phyloP scores from a whole-genome alignment of 163 green algal species.

The Scenedesmus sp. region DNA sequence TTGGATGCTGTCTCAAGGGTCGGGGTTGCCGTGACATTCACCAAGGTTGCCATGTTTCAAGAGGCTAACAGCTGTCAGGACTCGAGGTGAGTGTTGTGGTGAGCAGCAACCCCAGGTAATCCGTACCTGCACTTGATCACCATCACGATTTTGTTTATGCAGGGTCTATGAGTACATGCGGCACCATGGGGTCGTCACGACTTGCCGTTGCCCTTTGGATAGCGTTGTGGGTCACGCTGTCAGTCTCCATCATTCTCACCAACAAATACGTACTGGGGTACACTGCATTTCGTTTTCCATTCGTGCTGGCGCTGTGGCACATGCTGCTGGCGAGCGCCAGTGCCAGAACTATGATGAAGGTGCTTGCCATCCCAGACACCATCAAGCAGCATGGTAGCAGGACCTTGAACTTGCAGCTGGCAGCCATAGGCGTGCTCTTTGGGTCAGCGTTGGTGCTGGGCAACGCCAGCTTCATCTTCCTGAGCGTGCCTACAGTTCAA shows the following conservation, averaged over 20 bases:
- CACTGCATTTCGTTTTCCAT: neutral
- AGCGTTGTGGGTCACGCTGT: neutral
- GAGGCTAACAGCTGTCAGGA: neutral
- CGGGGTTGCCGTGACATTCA: neutral
- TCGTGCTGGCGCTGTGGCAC: neutral
- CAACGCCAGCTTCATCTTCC: constrained; percentile 10
- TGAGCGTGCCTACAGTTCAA: constrained; percentile 26
- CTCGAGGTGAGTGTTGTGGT: neutral
- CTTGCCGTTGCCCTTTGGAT: neutral
- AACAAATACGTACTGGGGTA: constrained; percentile 39
- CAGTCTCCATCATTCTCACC: constrained; percentile 17
- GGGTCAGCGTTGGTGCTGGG: neutral
- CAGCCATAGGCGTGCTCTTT: neutral
- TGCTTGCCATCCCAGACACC: neutral
- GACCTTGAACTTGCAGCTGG: neutral
- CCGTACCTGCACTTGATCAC: neutral
- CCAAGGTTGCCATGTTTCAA: neutral
- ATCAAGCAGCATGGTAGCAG: neutral
- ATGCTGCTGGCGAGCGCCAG: neutral
- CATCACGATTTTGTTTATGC: neutral
- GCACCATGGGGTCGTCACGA: too few relatives aligned
- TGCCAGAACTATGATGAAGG: neutral
- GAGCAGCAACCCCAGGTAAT: neutral
- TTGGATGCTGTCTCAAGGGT: neutral
- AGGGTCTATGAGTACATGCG: neutral